Base-by-base conservation (phyloP, 306 rosid species). In the Prunus persica region DNA sequence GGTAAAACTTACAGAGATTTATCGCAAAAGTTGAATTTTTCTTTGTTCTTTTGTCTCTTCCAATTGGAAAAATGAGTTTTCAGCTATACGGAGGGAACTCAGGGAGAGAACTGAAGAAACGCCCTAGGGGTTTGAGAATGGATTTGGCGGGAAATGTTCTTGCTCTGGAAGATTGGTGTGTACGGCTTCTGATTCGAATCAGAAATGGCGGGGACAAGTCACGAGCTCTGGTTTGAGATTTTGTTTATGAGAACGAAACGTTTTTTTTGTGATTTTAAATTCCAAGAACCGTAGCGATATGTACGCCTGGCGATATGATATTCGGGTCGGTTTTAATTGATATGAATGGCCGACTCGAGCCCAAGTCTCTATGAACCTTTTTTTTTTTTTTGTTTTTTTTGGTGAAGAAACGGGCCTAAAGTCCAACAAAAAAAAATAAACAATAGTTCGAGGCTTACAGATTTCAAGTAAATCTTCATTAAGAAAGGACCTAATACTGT, bases 131-230 rank as follows among this genome's bases (percentile, higher is more conserved):
- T 63, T 46, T 50, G 41, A 16, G 72, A 65, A 43, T 52, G 58
- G 46, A 65, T 77, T 80, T 84, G 84, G 88, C 88, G 91, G 92
- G 80, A 90, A 85, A 75, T 64, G 25, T 79, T 69, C 64, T 69
- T 57, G 71, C 10, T 11, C 58, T 3, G 47, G 65, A 47, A 60
- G 62, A 11, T 9, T 57, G 22, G 61, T 56, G 28, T 25, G 41
- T 18, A 4, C 51, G 2, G 58, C 8, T 18, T 24, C 25, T 55
- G 54, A 62, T 32, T 73, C 55, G 77, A 61, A 76, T 73, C 62
- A 47, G 80, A 68, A n/a, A 67, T 71, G 82, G 75, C 78, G 82
- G 70, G 50, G 51, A 78, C 28, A 20, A 61, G 69, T 27, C 45
- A 20, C 11, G 28, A 19, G 10, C 45, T 65, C 27, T 65, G 69